Evolutionary conservation across 129 eudicot species (phyloP), one percentile per base, ranked within the genome.

Genomic region (Tagetes erecta): DNA sequence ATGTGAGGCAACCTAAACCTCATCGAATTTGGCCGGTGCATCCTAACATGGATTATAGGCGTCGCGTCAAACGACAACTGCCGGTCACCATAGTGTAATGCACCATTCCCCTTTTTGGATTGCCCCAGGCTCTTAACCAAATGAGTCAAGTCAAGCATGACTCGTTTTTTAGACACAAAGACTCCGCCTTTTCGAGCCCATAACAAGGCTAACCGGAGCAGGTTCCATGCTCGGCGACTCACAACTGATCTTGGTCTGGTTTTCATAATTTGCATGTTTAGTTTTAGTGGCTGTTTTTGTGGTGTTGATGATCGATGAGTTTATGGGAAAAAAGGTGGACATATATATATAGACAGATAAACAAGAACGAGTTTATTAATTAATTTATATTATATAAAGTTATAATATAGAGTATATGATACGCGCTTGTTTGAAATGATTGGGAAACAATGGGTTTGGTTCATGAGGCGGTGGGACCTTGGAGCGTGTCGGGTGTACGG

Each of bases 141-240:
- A n/a, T 86, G 83, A 0, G 84, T 72, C 0, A 88, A 37, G 53
- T 82, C 78, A 12, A 84, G 44, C 69, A 72, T 39, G 35, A 84
- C 72, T 57, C 86, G 60, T 70, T 85, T 78, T 39, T 77, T 82
- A 13, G 53, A 14, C 52, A 66, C 59, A 36, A 86, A 81, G 0
- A 79, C 66, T 1, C 96, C 92, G 2, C 96, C 96, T 85, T 85
- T 86, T 44, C 96, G 58, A 35, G 89, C 89, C 96, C 97, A 86
- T 52, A 92, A n/a, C 11, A 88, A 72, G 59, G 91, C 88, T 31
- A 92, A 14, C 5, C 97, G 84, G 4, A 92, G 51, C 13, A 84
- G 71, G 70, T 82, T 71, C 95, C 97, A 91, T 0, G 93, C 91
- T 76, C 87, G 78, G 6, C 82, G 76, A 31, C 86, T 77, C 14